Base-by-base conservation (phyloP, 148 eudicot genomes). In the Amaranthus hypochondriacus region DNA sequence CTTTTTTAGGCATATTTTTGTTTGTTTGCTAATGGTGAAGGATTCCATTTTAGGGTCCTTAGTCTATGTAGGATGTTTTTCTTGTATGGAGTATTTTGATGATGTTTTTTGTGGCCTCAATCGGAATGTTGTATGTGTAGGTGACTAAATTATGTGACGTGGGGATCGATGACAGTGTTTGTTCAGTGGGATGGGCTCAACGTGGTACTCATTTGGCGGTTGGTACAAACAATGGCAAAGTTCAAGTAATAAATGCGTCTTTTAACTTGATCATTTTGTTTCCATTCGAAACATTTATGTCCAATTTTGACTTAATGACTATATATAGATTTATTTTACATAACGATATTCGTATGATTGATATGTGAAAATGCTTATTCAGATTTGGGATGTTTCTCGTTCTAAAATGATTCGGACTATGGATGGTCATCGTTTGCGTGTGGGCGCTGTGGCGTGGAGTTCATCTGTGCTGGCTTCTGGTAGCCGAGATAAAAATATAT, bases 181-280 rank as follows among this genome's bases (percentile, higher is more conserved):
- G 98, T 79, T 92, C 96, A 15, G 98, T 92, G 66, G 96, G 93
- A 65, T 92, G 96, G 98, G 96, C 98, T 68, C 91, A 87, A 69
- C 88, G 94, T 7, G 94, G 98, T 63, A 84, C 94, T 21, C 88
- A 88, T 83, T 84, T 93, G 60, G 98, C 98, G 50, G 85, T 93
- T 67, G 96, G 98, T 69, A 90, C 93, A 14, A 86, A 82, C 82
- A 79, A 75, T 69, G 96, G 98, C 55, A 88, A 88, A 79, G 84
- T 92, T 69, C 97, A 90, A 88, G 96, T 91, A 62, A 58, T 58
- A 44, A 49, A 48, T 71, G 55, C 62, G 50, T 56, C 12, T 11
- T n/a, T 42, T 55, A 44, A 8, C 46, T 60, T 14, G 12, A 55
- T 28, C 39, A 28, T 50, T 44, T 28, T 56, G 15, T 28, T 39